A percentile compares a stretch with the other conserved stretches of the same genome.
These are phyloP conservation scores for Cladosporium sp. DNA, from an alignment of 2,329 filamentous ascomycete species.

Conservation along the genomic window DNA sequence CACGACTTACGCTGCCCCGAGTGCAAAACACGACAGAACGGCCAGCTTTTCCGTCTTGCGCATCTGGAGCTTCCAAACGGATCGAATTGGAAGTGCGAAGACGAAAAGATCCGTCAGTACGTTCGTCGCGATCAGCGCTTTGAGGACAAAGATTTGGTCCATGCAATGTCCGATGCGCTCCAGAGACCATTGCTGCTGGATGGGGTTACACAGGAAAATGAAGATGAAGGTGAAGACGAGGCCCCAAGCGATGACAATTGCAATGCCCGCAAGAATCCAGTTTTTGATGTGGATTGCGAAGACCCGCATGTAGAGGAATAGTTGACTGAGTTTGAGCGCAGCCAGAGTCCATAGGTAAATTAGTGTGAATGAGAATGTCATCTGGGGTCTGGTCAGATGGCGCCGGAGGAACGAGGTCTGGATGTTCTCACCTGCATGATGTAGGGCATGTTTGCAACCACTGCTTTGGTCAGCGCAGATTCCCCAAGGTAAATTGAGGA, in stretches of 20 bases:
- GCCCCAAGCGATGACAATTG: constrained; percentile 1
- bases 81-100: constrained; percentile 4
- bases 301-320: constrained; percentile 11
- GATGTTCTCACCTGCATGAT: constrained; percentile 13
- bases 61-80: constrained; percentile 16
- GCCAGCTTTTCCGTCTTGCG: constrained; percentile 15
- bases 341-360: constrained; percentile 12
- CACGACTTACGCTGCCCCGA: constrained; percentile 9
- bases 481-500: background rate
- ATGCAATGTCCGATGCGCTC: constrained; percentile 9
- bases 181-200: constrained; percentile 13
- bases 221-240: constrained; percentile 12
- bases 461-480: background rate
- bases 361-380: constrained; percentile 13
- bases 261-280: constrained; percentile 2
- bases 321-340: constrained; percentile 5
- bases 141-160: constrained; percentile 12
- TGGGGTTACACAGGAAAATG: constrained; percentile 15
- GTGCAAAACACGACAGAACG: constrained; percentile 9
- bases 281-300: constrained; percentile 2
- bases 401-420: background rate
- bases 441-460: constrained; percentile 13
- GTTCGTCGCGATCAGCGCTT: constrained; percentile 9
- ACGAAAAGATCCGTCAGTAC: constrained; percentile 8
- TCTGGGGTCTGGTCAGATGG: background rate